Evolutionary conservation across 2,329 filamentous ascomycete species (phyloP), one percentile per base, ranked within the genome.

Genomic region (Trichoderma simmonsii): DNA sequence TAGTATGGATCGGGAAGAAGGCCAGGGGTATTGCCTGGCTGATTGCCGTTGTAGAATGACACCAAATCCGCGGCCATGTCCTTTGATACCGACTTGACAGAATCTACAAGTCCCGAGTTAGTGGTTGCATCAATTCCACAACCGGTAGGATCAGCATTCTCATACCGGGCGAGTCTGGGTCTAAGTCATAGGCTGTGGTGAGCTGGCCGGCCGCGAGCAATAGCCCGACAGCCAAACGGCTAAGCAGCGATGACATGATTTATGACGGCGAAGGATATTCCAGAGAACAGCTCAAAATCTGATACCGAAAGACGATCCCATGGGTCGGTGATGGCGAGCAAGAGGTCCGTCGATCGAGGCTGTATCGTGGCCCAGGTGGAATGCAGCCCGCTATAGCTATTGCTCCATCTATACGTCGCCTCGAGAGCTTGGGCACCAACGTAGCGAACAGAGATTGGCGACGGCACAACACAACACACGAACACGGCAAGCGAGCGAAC

Each of bases 1-100:
- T 88, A 89, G 73, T 88, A 88, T 68, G 86, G 86, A 11, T 82
- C 77, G 32, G 86, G 86, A 4, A 89, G 80, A 57, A 88, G 82
- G 26, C 87, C 87, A 8, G 87, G 87, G 4, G 79, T 85, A 21
- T 83, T 79, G 48, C 86, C 87, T 0, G 85, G 85, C 72, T 87
- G 77, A 75, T 88, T 76, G 59, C 87, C 87, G 28, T 79, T 69
- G 72, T 84, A 84, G 65, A 81, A 83, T 7, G 79, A 76, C 67
- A 84, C 75, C 79, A 89, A 81, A 75, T 89, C 87, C 56, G 83
- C 80, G 2, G 86, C 83, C 79, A 89, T 85, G 60, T 83, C 80
- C 73, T 84, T 86, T 15, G 88, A 83, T 12, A 86, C 81, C 48
- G 80, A 77, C 72, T 81, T 85, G 73, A 89, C 79, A 2, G 86